These are phyloP conservation scores for Brassica cretica DNA, from an alignment of 345 rosid species.

Conservation along the genomic window DNA sequence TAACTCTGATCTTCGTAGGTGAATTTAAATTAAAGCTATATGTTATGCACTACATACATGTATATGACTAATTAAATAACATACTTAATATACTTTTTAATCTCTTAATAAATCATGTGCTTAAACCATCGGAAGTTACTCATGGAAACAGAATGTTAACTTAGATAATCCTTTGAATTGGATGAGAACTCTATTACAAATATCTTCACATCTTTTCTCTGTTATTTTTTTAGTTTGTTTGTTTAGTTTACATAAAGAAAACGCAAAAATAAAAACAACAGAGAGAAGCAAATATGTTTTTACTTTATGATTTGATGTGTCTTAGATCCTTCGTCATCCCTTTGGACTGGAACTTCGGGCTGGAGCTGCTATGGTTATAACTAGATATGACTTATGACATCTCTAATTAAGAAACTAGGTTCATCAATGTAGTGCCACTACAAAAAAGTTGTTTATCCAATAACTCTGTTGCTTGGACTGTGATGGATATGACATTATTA, in stretches of 20 bases:
- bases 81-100: not conserved
- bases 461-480: no score
- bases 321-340: not conserved
- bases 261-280: no score
- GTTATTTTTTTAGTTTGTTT: conserved; percentile 8
- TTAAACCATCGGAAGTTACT: conserved; percentile 13
- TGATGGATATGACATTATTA: no score
- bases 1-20: not conserved
- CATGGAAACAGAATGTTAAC: not conserved
- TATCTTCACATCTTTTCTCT: not conserved
- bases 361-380: no score
- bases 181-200: conserved; percentile 12
- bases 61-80: not conserved
- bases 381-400: not conserved
- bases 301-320: conserved; percentile 6
- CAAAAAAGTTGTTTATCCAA: no score
- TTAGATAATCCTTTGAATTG: not conserved
- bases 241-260: not conserved
- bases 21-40: not conserved
- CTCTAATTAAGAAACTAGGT: not conserved
- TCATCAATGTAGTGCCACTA: no score
- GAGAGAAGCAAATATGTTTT: not conserved
- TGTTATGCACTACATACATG: not conserved
- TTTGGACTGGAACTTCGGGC: no score
- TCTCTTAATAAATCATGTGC: not conserved